A percentile compares a stretch with the other conserved stretches of the same genome.
phyloP scores from a whole-genome alignment of 2,329 filamentous ascomycete genomes.

The Curvularia spicifera region DNA sequence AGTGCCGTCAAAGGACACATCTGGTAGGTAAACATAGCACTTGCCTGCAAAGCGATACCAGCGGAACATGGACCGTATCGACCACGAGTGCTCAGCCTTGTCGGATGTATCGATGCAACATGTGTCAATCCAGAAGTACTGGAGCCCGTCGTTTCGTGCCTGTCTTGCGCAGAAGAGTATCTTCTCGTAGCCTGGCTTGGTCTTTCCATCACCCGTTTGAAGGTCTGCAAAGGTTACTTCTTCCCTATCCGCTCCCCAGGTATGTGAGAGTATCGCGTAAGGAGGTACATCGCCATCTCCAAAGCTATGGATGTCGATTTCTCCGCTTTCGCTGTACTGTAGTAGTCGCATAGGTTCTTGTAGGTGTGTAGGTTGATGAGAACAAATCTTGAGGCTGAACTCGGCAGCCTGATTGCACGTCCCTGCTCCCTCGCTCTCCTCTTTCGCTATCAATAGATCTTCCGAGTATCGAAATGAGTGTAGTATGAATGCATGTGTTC shows the following conservation, averaged over 20 bases:
- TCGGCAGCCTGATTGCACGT: constrained; percentile 5
- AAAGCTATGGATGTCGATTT: constrained; percentile 8
- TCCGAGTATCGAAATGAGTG: background rate
- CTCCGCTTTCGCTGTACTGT: constrained; percentile 15
- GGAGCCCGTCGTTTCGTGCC: background rate
- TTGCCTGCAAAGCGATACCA: background rate
- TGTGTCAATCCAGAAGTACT: constrained; percentile 15
- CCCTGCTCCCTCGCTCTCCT: background rate
- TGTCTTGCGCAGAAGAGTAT: constrained; percentile 6
- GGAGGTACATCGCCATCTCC: constrained; percentile 5
- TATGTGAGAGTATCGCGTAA: constrained; percentile 40
- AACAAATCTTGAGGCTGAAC: constrained; percentile 5
- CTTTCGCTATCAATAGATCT: background rate
- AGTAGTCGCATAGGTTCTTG: constrained; percentile 21
- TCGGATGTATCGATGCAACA: constrained; percentile 3
- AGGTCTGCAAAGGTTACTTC: constrained; percentile 37
- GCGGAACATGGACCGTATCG: constrained; percentile 7
- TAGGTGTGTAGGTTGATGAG: constrained; percentile 6
- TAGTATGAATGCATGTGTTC: background rate
- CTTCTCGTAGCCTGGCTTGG: constrained; percentile 11
- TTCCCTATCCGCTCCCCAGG: constrained; percentile 32
- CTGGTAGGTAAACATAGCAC: background rate
- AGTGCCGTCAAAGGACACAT: background rate
- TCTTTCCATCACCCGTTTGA: constrained; percentile 8
- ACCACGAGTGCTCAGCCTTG: background rate